These are phyloP conservation scores for Fusarium gaditjirri DNA, from an alignment of 2,329 filamentous ascomycete genomes.

Conservation along the genomic window DNA sequence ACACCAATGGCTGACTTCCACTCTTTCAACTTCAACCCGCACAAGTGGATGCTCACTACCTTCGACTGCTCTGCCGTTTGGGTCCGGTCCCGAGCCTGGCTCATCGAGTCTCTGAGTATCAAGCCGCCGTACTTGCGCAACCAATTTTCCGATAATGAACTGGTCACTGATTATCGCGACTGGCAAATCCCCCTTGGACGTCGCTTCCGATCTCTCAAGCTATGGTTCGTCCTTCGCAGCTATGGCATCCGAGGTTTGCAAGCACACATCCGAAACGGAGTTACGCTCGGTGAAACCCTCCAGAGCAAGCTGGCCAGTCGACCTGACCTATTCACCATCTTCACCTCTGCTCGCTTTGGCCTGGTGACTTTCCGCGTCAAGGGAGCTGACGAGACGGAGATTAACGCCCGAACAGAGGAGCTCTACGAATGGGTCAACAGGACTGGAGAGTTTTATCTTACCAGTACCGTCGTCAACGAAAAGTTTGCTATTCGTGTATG, in stretches of 20 bases:
- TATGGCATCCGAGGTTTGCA: slow-evolving; percentile 83
- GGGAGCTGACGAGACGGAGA: slow-evolving; percentile 59
- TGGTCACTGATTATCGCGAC: slow-evolving; percentile 95
- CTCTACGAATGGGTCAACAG: slow-evolving; percentile 81
- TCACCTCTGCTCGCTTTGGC: slow-evolving; percentile 80
- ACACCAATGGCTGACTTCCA: slow-evolving; percentile 69
- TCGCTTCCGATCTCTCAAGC: slow-evolving; percentile 87
- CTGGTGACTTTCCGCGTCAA: slow-evolving; percentile 78
- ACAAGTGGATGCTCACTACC: slow-evolving; percentile 98
- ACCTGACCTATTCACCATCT: slow-evolving; percentile 77
- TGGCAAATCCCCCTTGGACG: slow-evolving; percentile 96
- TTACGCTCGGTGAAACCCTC: slow-evolving; percentile 76
- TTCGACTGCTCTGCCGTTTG: slow-evolving; percentile 88
- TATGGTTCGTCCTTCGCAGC: slow-evolving; percentile 91
- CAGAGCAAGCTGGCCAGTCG: slow-evolving; percentile 66
- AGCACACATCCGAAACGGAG: slow-evolving; percentile 75
- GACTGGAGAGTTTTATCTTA: slow-evolving; percentile 83
- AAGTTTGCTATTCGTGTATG: slow-evolving; percentile 84
- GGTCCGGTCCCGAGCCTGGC: slow-evolving; percentile 76
- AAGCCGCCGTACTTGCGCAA: slow-evolving; percentile 86
- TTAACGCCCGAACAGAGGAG: slow-evolving; percentile 75
- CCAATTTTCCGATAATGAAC: slow-evolving; percentile 79
- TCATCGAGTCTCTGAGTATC: slow-evolving; percentile 82
- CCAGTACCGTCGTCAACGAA: slow-evolving; percentile 77
- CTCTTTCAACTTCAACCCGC: slow-evolving; percentile 94